Evolutionary conservation across 345 rosid species (phyloP), one percentile per base, ranked within the genome.

Genomic region (Eucalyptus erythrocorys): DNA sequence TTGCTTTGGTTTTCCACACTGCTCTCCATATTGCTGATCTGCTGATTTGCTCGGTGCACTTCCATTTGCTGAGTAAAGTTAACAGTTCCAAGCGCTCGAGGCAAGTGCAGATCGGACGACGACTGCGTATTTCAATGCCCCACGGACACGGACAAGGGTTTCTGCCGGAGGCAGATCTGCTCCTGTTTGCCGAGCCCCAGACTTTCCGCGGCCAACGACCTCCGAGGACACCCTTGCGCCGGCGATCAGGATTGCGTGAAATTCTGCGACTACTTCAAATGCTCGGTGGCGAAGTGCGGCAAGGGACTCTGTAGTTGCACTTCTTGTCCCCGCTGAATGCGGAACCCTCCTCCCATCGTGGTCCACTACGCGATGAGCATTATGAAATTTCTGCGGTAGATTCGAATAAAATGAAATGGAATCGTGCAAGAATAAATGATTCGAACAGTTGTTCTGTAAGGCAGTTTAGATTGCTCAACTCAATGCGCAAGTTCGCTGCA

Each of bases 111-210:
- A 10, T 17, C 82, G 82, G 22, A 21, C 13, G 45, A 37, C 6
- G 80, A 17, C 80, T 68, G 80, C 42, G 37, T 17, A 3, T 8
- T 34, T 4, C 80, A 68, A 5, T 68, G 80, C 42, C 42, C 24
- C 19, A 34, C 5, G 3, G 4, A 3, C 37, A 34, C 5, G 3
- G 2, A 17, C 1, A 16, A 34, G 10, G 80, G 42, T 1, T 4
- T 16, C 24, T 34, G 80, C 19, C 24, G 10, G 22, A 34, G 19
- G 22, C 24, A 34, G 11, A 68, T 16, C 42, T 68, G 80, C 80
- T 17, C 21, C 37, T 68, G 80, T 19, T 16, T 4, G 40, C 24
- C 24, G 11, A 1, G 13, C 1, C 13, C 13, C 19, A 7, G 1
- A 3, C 8, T 10, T 71, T 1, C 27, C 3, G 45, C 45, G 13